Evolutionary conservation across 2,329 filamentous ascomycete species (phyloP), one percentile per base, ranked within the genome.

Genomic region (Ciborinia camelliae): DNA sequence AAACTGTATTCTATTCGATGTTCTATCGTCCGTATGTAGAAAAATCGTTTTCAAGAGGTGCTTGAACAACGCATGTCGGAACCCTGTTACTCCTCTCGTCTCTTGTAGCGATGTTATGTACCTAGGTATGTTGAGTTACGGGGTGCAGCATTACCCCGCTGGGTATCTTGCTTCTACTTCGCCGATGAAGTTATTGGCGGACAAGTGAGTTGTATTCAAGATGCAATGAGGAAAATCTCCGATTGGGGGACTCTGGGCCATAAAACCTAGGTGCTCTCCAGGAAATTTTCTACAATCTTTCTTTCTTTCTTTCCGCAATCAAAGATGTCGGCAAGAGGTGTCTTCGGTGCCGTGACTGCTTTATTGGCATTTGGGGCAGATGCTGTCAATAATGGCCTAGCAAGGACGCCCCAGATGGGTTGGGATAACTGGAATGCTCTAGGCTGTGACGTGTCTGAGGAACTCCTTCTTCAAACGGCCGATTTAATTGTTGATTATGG

Each of bases 351-450:
- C 30, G 45, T 65, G 14, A 66, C 66, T 6, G 39, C 64, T 30
- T 48, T 69, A 30, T 54, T 73, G 26, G 62, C 57, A 32, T 55
- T 65, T 52, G 59, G 54, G 50, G 71, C 68, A 8, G 53, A 51
- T 53, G 75, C 75, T 9, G 68, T 76, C 61, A 72, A 79, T 62
- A 79, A 79, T 77, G 77, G 77, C 9, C 71, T 79, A 7, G 78
- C 77, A 35, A 65, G 71, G 35, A 78, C 77, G 18, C 77, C 78
- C 26, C 77, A 77, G 66, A 77, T 81, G 69, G 79, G 80, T 18
- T 81, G 72, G 70, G 68, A 73, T 53, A 74, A 73, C 52, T 84
- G 81, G 82, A 85, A 85, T 70, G 79, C 79, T 23, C 82, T 81
- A 67, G 75, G 75, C 32, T 84, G 82, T 73, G 74, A 82, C 63